Base-by-base conservation (phyloP, 106 monocot genomes). In the Narthecium ossifragum region DNA sequence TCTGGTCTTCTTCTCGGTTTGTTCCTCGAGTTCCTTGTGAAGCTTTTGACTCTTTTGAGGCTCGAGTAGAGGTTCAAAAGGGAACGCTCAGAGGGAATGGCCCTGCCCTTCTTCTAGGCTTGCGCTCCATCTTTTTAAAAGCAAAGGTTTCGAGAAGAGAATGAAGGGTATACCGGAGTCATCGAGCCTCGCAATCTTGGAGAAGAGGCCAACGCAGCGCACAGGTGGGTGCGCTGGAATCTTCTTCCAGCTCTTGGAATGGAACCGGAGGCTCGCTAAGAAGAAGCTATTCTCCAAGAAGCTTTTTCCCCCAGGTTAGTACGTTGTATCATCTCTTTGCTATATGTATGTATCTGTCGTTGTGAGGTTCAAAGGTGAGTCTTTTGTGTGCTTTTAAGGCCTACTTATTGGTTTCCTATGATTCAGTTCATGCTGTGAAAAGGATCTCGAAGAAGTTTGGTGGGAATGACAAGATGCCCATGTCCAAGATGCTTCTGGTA, bases 211-310 rank as follows among this genome's bases (percentile, higher is more conserved):
- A 12, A 26, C 70, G 34, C 75, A 69, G 58, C 59, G 80, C 49
- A 21, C 60, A 21, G 75, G 82, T n/a, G 69, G 89, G 5, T 85
- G 85, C 61, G 69, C 65, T 24, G 75, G 85, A 17, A 67, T 94
- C 25, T 78, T 94, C 61, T 70, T 89, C 63, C 94, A 89, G 70
- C 73, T 94, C 52, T 65, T 85, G 30, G 85, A 83, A 32, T 85
- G 89, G 86, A 89, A 94, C 67, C 73, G 83, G 25, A 68, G 73
- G 27, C 74, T 90, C 17, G 78, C 90, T 14, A 86, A 73, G 58
- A 85, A 77, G 75, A 84, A 78, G 60, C 76, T 82, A 47, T 79
- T 88, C 56, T 70, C 82, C 34, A 69, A 38, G 38, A 79, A 73
- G 24, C 74, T 78, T 13, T 80, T 92, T 22, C 80, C 86, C 30